Percentiles rank a stretch among this genome's conserved stretches.
Conservation (phyloP, 768 basidiomycete genomes). For the Boletus edulis region DNA sequence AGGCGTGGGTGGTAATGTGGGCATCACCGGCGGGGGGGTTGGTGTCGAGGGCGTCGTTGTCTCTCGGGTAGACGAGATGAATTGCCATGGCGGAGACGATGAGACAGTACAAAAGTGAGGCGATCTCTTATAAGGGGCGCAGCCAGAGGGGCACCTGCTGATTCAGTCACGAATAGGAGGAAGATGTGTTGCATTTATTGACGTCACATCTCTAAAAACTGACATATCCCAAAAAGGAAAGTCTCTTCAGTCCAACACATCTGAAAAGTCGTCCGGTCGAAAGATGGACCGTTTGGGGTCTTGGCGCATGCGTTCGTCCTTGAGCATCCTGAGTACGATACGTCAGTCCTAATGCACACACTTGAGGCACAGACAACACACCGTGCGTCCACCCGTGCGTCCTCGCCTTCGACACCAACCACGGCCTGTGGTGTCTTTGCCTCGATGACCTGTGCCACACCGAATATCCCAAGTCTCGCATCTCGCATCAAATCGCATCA, state of each 20-base stretch:
- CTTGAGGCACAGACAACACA: conserved; percentile 35
- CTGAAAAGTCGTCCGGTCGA: conserved; percentile 46
- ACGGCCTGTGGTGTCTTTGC: conserved; percentile 89
- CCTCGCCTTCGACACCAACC: conserved; percentile 87
- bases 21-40: conserved; percentile 37
- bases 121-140: conserved; percentile 2
- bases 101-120: not conserved
- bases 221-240: conserved; percentile 18
- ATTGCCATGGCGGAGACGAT: conserved; percentile 19
- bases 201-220: conserved; percentile 13
- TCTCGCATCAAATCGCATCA: not conserved
- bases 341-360: not conserved
- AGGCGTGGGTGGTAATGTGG: conserved; percentile 44
- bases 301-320: conserved; percentile 75
- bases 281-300: conserved; percentile 50
- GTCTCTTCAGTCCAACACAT: conserved; percentile 37
- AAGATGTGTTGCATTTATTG: conserved; percentile 12
- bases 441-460: conserved; percentile 68
- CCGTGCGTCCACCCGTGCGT: conserved; percentile 85
- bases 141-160: conserved; percentile 15
- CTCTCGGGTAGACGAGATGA: conserved; percentile 1
- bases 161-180: conserved; percentile 21
- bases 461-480: not conserved
- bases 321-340: conserved; percentile 63
- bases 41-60: conserved; percentile 31